Percentiles rank a stretch among this genome's conserved stretches.
These are phyloP conservation scores for Rostrohypoxylon terebratum DNA, from an alignment of 495 filamentous ascomycete genomes.

Conservation along the genomic window DNA sequence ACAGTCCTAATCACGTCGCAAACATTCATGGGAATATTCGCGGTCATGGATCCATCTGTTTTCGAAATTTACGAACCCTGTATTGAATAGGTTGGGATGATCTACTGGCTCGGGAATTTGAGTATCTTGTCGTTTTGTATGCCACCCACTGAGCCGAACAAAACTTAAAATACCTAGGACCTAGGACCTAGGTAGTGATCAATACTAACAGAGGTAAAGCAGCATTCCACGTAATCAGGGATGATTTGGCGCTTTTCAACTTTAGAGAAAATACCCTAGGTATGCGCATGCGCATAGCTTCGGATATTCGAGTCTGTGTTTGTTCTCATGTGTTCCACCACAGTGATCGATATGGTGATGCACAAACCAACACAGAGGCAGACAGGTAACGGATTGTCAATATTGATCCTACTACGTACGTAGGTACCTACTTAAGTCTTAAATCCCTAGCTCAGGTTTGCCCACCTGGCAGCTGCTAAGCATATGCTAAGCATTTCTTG, in stretches of 20 bases:
- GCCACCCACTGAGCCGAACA: not conserved
- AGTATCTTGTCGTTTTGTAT: not conserved
- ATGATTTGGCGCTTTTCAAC: not conserved
- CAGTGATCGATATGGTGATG: constrained; percentile 1
- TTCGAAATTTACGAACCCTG: not conserved
- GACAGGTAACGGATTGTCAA: not conserved
- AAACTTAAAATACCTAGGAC: not conserved
- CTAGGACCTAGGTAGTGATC: no score
- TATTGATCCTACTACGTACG: not conserved
- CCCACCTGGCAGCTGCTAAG: not conserved
- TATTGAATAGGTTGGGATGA: not conserved
- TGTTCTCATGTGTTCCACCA: constrained; percentile 4
- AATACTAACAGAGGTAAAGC: not conserved
- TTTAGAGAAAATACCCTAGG: not conserved
- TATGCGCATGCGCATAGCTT: not conserved
- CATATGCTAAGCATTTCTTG: not conserved
- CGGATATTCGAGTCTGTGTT: not conserved
- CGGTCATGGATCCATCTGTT: not conserved
- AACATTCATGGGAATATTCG: constrained; percentile 15
- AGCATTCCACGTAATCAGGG: not conserved
- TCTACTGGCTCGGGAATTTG: not conserved
- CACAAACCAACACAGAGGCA: not conserved
- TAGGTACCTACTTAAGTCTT: no score
- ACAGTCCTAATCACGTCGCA: not conserved
- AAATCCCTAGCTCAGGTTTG: not conserved